These are phyloP conservation scores for Phycomyces blakesleeanus DNA, from an alignment of 192 early-diverging fungal species.

Conservation along the genomic window DNA sequence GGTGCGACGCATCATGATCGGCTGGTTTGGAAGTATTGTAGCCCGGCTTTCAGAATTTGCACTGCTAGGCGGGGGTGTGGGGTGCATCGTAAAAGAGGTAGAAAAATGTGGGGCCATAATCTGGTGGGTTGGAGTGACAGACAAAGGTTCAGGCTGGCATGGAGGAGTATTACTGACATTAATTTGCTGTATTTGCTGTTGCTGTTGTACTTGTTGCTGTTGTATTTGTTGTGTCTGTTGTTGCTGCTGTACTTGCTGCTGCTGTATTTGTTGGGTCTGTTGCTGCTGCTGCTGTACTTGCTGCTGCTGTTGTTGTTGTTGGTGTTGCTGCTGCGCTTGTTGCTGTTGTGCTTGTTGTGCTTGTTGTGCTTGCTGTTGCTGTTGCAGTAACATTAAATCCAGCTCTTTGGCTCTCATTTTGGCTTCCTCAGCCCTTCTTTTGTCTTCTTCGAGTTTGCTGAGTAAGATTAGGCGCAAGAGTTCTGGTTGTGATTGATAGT, in stretches of 20 bases:
- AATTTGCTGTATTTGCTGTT: not conserved
- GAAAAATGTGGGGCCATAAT: not conserved
- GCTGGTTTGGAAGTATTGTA: too few relatives aligned
- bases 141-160: too few relatives aligned
- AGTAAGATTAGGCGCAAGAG: conserved; percentile 48
- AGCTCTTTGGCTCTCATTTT: conserved; percentile 44
- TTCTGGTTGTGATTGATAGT: conserved; percentile 48
- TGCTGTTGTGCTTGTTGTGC: too few relatives aligned
- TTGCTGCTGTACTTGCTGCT: too few relatives aligned
- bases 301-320: too few relatives aligned
- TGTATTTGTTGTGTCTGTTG: not conserved
- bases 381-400: conserved; percentile 43
- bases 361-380: conserved; percentile 23
- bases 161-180: not conserved
- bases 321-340: too few relatives aligned
- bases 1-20: conserved; percentile 7
- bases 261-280: too few relatives aligned
- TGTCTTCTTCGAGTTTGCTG: conserved; percentile 56
- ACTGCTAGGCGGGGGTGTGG: too few relatives aligned
- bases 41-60: too few relatives aligned
- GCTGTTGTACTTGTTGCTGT: not conserved
- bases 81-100: not conserved
- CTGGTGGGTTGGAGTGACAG: too few relatives aligned
- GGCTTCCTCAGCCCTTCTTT: conserved; percentile 53
- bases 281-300: too few relatives aligned